These are phyloP conservation scores for Trebouxia sp. DNA, from an alignment of 139 green algal genomes.

Conservation along the genomic window DNA sequence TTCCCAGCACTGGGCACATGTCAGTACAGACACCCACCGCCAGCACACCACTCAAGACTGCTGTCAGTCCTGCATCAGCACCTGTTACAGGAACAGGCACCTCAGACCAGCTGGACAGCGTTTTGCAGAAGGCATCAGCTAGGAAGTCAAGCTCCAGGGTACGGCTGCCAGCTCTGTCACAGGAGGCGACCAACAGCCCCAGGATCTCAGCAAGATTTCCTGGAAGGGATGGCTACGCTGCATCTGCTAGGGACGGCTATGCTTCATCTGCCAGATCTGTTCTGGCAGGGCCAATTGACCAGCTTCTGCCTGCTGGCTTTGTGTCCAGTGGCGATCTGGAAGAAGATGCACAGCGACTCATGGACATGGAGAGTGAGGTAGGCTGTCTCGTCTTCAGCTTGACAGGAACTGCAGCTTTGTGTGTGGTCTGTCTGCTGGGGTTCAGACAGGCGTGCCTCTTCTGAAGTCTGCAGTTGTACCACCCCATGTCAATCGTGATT, in stretches of 20 bases:
- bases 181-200: background rate
- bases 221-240: no score
- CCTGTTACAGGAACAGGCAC: background rate
- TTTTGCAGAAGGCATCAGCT: background rate
- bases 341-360: background rate
- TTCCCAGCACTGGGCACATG: no score
- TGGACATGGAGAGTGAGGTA: slow-evolving; percentile 12
- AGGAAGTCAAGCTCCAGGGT: background rate
- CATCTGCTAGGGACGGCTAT: background rate
- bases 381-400: background rate
- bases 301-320: background rate
- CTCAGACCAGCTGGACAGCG: no score
- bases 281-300: no score
- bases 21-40: no score
- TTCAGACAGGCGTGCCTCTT: no score
- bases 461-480: no score
- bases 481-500: no score
- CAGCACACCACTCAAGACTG: background rate
- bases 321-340: background rate
- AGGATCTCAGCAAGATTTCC: background rate
- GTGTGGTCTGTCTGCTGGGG: no score
- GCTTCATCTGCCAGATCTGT: background rate
- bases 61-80: background rate
- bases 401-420: background rate
- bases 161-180: background rate